Evolutionary conservation across 225 moss, liverwort and hornwort species (phyloP).

Genomic region (Physcomitrellopsis africana): DNA sequence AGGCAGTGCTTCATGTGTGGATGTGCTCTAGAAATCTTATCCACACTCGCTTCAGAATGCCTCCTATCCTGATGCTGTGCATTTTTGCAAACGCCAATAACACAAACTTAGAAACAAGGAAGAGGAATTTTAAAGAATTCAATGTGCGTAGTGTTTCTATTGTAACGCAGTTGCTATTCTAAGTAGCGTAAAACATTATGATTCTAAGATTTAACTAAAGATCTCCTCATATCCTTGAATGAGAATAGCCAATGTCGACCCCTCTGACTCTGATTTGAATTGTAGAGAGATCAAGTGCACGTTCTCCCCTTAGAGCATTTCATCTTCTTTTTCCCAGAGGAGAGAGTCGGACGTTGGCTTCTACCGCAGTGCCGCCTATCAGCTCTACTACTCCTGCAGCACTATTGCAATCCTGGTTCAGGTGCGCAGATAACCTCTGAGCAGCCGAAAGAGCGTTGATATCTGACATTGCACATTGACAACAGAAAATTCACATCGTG

Average conservation of each 20-base stretch:
- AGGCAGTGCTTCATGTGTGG: not conserved
- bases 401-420: slow-evolving; percentile 83
- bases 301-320: slow-evolving; percentile 10
- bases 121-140: not conserved
- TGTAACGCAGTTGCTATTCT: slow-evolving; percentile 1
- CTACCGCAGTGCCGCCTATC: slow-evolving; percentile 78
- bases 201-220: not conserved
- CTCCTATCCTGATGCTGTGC: slow-evolving; percentile 3
- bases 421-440: slow-evolving; percentile 43
- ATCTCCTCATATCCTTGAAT: slow-evolving; percentile 9
- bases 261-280: slow-evolving; percentile 8
- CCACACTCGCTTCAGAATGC: not conserved
- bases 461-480: not conserved
- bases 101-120: not conserved
- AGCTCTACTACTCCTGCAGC: slow-evolving; percentile 77
- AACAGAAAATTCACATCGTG: slow-evolving; percentile 21
- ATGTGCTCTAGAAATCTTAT: slow-evolving; percentile 17
- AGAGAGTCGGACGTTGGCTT: slow-evolving; percentile 68
- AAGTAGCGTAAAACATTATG: not conserved
- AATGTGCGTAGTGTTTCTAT: not conserved
- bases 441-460: slow-evolving; percentile 9
- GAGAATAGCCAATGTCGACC: not conserved
- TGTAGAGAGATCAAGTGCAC: not conserved
- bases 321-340: slow-evolving; percentile 51
- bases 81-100: slow-evolving; percentile 12